Percentiles rank a stretch among this genome's conserved stretches.
Evolutionary conservation across 2,329 filamentous ascomycete species (phyloP).

Genomic region (Incumbomyces delicatus): DNA sequence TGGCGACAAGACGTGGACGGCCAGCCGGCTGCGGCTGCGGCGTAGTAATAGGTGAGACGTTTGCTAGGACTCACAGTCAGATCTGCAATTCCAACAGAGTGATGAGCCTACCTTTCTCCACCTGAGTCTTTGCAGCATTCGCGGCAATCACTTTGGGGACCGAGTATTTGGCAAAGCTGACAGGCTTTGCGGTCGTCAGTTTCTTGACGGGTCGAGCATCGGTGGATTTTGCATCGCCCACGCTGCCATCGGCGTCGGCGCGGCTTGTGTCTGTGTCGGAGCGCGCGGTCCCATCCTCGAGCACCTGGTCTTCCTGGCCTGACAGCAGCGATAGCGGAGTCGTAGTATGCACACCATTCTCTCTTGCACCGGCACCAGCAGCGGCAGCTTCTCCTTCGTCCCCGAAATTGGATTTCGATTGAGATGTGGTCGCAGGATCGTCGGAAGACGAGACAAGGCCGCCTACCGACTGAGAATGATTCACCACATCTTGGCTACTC

Average conservation of each 20-base stretch:
- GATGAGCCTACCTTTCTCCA: constrained; percentile 43
- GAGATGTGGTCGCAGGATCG: constrained; percentile 53
- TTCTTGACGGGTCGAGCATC: constrained; percentile 47
- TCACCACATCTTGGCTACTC: constrained; percentile 62
- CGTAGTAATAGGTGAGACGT: constrained; percentile 30
- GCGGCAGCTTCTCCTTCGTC: constrained; percentile 30
- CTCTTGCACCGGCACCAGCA: constrained; percentile 20
- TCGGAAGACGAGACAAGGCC: constrained; percentile 50
- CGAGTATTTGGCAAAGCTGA: constrained; percentile 58
- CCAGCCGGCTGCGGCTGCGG: constrained; percentile 35
- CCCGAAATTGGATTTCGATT: constrained; percentile 30
- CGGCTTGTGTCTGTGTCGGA: constrained; percentile 56
- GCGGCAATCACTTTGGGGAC: constrained; percentile 52
- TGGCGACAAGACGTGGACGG: constrained; percentile 53
- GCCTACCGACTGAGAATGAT: constrained; percentile 59
- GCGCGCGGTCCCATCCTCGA: constrained; percentile 40
- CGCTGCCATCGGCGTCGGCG: constrained; percentile 37
- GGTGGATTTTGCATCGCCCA: constrained; percentile 31
- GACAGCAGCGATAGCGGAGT: constrained; percentile 20
- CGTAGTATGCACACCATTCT: constrained; percentile 29
- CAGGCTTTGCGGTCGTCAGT: constrained; percentile 53
- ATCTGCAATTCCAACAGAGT: constrained; percentile 5
- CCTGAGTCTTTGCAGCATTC: constrained; percentile 39
- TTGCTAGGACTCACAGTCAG: constrained; percentile 19
- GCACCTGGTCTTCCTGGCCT: constrained; percentile 12